A percentile compares a stretch with the other conserved stretches of the same genome.
These are phyloP conservation scores for Melampsora larici-populina DNA, from an alignment of 1,284 basidiomycete species.

Conservation along the genomic window DNA sequence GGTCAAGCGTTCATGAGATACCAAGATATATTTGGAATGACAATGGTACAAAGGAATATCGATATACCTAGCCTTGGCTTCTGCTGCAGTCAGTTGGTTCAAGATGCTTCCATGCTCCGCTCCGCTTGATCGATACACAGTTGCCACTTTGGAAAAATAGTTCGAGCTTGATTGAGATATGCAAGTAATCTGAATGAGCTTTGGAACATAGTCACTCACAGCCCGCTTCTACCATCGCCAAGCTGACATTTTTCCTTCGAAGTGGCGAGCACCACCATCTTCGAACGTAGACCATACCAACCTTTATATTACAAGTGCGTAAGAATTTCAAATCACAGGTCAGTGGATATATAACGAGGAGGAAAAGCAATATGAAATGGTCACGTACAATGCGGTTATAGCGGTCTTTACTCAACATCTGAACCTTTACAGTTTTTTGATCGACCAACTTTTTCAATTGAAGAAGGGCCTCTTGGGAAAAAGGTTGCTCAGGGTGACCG, in stretches of 20 bases:
- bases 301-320: neutral
- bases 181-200: neutral
- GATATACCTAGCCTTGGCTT: slow-evolving; percentile 36
- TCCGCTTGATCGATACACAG: slow-evolving; percentile 35
- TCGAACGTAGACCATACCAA: slow-evolving; percentile 22
- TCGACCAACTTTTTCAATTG: slow-evolving; percentile 15
- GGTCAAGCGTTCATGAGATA: neutral
- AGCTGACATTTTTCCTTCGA: slow-evolving; percentile 29
- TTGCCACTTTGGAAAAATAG: slow-evolving; percentile 14
- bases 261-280: slow-evolving; percentile 30
- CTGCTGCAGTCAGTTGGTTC: slow-evolving; percentile 19
- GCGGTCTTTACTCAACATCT: slow-evolving; percentile 38
- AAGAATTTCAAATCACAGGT: neutral
- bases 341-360: neutral
- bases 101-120: slow-evolving; percentile 34
- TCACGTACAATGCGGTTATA: slow-evolving; percentile 35
- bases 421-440: slow-evolving; percentile 12
- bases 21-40: neutral
- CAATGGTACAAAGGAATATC: neutral
- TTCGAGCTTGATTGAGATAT: neutral
- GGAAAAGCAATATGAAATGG: neutral
- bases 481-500: slow-evolving; percentile 37
- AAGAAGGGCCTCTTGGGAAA: slow-evolving; percentile 33
- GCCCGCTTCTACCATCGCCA: slow-evolving; percentile 35
- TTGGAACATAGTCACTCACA: slow-evolving; percentile 7